Conservation (phyloP, 495 filamentous ascomycete species). For the Lasiosphaeria hispida region DNA sequence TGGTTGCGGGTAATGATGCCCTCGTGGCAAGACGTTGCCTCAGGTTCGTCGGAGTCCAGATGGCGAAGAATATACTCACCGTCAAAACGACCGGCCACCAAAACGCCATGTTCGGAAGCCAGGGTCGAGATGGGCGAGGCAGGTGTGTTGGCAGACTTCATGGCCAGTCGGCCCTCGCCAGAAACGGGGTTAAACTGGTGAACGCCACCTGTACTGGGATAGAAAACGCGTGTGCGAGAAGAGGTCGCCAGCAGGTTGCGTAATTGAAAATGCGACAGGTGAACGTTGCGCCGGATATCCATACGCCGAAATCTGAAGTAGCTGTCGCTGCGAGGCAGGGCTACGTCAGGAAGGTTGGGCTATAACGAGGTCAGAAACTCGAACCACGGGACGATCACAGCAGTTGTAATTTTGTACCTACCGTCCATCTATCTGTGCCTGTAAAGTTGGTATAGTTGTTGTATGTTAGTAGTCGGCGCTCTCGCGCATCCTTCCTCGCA, state of each 20-base stretch:
- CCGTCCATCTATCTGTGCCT: constrained; percentile 38
- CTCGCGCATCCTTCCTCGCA: constrained; percentile 57
- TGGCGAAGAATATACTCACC: constrained; percentile 74
- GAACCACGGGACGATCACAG: not conserved
- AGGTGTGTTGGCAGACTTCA: constrained; percentile 58
- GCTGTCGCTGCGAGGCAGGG: constrained; percentile 46
- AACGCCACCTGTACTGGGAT: constrained; percentile 62
- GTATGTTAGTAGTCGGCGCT: constrained; percentile 55
- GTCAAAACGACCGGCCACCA: constrained; percentile 76
- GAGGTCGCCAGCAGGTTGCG: constrained; percentile 76
- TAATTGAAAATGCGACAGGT: constrained; percentile 82
- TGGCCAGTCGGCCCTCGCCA: constrained; percentile 46
- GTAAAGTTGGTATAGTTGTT: constrained; percentile 55
- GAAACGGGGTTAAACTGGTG: constrained; percentile 53
- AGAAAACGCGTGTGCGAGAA: constrained; percentile 74
- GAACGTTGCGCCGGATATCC: constrained; percentile 61
- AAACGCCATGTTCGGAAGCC: constrained; percentile 60
- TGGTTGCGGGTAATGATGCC: constrained; percentile 64
- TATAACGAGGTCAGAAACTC: constrained; percentile 11
- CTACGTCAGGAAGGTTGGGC: constrained; percentile 30
- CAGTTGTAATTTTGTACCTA: constrained; percentile 22
- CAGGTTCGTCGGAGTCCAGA: constrained; percentile 44
- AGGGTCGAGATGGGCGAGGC: constrained; percentile 67
- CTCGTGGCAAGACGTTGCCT: constrained; percentile 45
- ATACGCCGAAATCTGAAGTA: constrained; percentile 72